These are phyloP conservation scores for Talaromyces trachyspermus DNA, from an alignment of 495 filamentous ascomycete species.

Conservation along the genomic window DNA sequence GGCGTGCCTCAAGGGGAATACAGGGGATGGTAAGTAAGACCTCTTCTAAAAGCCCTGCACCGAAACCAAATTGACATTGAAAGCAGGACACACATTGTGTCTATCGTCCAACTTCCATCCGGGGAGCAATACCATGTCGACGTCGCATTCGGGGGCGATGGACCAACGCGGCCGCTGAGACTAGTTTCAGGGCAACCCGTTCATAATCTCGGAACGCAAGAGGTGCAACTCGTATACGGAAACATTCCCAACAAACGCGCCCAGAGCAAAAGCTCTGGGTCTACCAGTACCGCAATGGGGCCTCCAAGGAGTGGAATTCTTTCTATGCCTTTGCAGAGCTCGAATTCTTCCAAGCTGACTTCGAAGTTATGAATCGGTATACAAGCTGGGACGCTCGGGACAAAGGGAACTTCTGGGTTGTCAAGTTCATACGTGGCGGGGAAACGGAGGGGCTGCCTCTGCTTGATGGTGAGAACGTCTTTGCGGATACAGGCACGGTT, in stretches of 20 bases:
- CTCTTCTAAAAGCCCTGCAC: not conserved
- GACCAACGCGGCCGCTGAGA: slow-evolving; percentile 47
- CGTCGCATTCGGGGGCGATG: slow-evolving; percentile 63
- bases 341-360: slow-evolving; percentile 58
- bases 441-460: slow-evolving; percentile 20
- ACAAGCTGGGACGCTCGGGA: slow-evolving; percentile 44
- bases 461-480: too few species aligned
- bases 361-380: slow-evolving; percentile 56
- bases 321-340: slow-evolving; percentile 54
- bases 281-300: slow-evolving; percentile 49
- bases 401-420: slow-evolving; percentile 40
- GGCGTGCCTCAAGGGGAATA: slow-evolving; percentile 29
- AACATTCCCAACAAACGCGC: slow-evolving; percentile 39
- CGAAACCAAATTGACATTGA: not conserved
- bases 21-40: slow-evolving; percentile 30
- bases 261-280: slow-evolving; percentile 48
- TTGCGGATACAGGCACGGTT: too few species aligned
- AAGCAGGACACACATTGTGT: slow-evolving; percentile 60
- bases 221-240: slow-evolving; percentile 40
- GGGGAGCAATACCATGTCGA: slow-evolving; percentile 53
- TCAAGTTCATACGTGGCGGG: slow-evolving; percentile 47
- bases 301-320: slow-evolving; percentile 41
- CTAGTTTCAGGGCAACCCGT: slow-evolving; percentile 32
- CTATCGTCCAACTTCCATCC: slow-evolving; percentile 50
- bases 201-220: slow-evolving; percentile 39